Evolutionary conservation across 2,329 filamentous ascomycete species (phyloP), one percentile per base, ranked within the genome.

Genomic region (Paraphaeosphaeria minitans): DNA sequence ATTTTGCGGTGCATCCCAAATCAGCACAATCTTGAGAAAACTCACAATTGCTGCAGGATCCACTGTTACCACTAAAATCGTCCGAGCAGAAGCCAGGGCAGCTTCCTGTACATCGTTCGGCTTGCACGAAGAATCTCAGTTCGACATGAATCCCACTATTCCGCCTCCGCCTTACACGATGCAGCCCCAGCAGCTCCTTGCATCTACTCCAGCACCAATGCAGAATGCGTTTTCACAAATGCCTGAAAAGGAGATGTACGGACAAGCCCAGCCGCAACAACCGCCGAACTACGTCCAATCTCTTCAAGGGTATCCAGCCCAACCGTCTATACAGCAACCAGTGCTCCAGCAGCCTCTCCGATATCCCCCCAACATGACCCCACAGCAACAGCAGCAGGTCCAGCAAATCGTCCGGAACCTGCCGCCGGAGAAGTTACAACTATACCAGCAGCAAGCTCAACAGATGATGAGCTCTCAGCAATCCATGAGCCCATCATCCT

Each of bases 371-470:
- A 70, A 61, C 19, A 69, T 73, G 62, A 68, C 67, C 1, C 56
- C 65, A n/a, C 65, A 72, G 41, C 68, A 74, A 46, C 54, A 70
- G 29, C 67, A 71, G 41, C 70, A 73, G 58, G 62, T 71, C 2
- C 69, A 75, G 55, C 65, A 68, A 45, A 62, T 70, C n/a, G 55
- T 73, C 14, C 67, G 71, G 42, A 66, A 63, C 35, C 67, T 74
- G 61, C 69, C 72, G 39, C 69, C 70, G 10, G 71, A 75, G 49
- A 74, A 75, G 50, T 55, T 72, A 6, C 68, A 73, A 47, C 62
- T 69, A 45, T 53, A 68, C 24, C 71, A 73, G 54, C 72, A 75
- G 53, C 67, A 72, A 55, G 61, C 65, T 16, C 71, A 72, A 50
- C 68, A 71, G 53, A 59, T 61, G 56, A 61, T 63, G 45, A 37